phyloP scores from a whole-genome alignment of 2,329 filamentous ascomycete genomes.

The Cladosporium velox region DNA sequence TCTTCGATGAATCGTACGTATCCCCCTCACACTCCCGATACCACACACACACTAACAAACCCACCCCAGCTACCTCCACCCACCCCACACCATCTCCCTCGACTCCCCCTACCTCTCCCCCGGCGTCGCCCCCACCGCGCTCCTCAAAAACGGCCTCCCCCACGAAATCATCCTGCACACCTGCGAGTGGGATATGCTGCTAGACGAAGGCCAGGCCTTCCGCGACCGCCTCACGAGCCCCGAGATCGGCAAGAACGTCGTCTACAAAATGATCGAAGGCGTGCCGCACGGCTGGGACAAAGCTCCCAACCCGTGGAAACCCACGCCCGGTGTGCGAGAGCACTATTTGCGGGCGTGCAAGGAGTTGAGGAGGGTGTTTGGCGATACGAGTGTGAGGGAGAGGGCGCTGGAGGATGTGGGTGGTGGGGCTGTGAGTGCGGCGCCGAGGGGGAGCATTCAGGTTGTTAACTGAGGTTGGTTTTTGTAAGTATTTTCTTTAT shows the following conservation, averaged over 20 bases:
- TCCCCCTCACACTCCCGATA: background rate
- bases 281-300: slow-evolving; percentile 70
- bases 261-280: slow-evolving; percentile 59
- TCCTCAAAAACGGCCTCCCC: slow-evolving; percentile 57
- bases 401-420: background rate
- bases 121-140: slow-evolving; percentile 55
- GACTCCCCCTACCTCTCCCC: slow-evolving; percentile 62
- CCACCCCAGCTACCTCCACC: slow-evolving; percentile 41
- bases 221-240: slow-evolving; percentile 54
- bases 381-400: slow-evolving; percentile 23
- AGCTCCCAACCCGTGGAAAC: slow-evolving; percentile 60
- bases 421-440: slow-evolving; percentile 22
- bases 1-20: slow-evolving; percentile 50
- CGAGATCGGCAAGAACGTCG: slow-evolving; percentile 54
- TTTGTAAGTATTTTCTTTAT: no score
- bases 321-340: slow-evolving; percentile 53
- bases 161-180: slow-evolving; percentile 63
- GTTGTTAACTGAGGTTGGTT: no score
- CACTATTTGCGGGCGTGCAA: slow-evolving; percentile 58
- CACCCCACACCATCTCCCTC: slow-evolving; percentile 48
- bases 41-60: background rate
- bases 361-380: slow-evolving; percentile 50
- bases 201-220: slow-evolving; percentile 64
- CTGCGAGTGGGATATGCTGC: slow-evolving; percentile 68
- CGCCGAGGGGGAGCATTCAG: slow-evolving; percentile 28